Conservation (phyloP, 192 early-diverging fungal genomes). For the Podila epigama region DNA sequence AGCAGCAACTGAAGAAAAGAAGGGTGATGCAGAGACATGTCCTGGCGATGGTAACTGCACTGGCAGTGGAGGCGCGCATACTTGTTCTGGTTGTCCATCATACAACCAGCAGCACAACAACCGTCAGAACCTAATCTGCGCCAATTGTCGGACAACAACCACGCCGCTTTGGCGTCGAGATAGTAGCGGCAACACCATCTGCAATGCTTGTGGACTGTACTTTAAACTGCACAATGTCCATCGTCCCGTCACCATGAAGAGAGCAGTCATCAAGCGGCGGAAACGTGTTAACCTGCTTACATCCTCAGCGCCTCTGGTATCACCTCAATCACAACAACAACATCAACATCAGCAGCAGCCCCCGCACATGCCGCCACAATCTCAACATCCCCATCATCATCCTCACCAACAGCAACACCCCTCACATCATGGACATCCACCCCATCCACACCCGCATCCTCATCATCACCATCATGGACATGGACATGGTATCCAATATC, state of each 20-base stretch:
- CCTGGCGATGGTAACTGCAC: constrained; percentile 82
- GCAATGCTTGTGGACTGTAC: constrained; percentile 91
- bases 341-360: constrained; percentile 15
- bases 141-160: constrained; percentile 79
- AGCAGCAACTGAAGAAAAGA: background rate
- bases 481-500: constrained; percentile 22
- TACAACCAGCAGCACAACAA: constrained; percentile 69
- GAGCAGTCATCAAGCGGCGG: constrained; percentile 76
- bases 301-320: constrained; percentile 25
- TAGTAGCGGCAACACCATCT: constrained; percentile 75
- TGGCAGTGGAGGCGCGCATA: constrained; percentile 70
- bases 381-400: constrained; percentile 20
- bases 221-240: constrained; percentile 85
- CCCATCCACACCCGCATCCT: background rate
- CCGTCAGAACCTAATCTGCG: constrained; percentile 64
- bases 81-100: constrained; percentile 76
- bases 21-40: constrained; percentile 45
- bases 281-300: constrained; percentile 61
- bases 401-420: constrained; percentile 4
- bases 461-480: constrained; percentile 23
- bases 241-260: constrained; percentile 83
- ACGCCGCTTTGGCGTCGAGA: constrained; percentile 85
- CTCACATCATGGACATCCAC: background rate
- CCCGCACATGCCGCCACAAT: constrained; percentile 7
- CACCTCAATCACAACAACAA: constrained; percentile 18